Conservation (phyloP, 352 stramenopile species). For the Pelagophyceae sp. region DNA sequence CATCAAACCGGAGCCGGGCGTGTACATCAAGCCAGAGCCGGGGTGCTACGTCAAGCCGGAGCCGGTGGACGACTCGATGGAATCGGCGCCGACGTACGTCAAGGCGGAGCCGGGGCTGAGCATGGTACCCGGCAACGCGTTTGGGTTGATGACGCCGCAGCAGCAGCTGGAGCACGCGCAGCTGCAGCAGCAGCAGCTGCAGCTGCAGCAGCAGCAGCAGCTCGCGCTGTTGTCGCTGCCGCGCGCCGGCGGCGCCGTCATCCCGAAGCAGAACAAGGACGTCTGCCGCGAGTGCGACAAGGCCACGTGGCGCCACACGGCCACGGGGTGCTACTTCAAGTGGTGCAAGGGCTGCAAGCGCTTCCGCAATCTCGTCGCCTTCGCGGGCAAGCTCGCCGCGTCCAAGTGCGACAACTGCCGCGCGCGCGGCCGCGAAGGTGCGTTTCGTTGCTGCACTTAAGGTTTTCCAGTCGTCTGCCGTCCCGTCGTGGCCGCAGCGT, state of each 20-base stretch:
- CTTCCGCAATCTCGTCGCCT: slow-evolving; percentile 9
- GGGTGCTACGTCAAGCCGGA: not conserved
- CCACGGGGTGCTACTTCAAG: slow-evolving; percentile 20
- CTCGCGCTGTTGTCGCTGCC: not conserved
- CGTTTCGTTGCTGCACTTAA: too few species aligned
- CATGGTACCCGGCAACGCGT: not conserved
- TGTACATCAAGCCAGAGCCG: too few species aligned
- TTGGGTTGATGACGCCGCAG: not conserved
- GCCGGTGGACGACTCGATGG: not conserved
- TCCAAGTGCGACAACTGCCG: slow-evolving; percentile 12
- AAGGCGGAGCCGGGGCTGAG: not conserved
- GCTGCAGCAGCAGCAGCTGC: not conserved
- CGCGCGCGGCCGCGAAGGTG: slow-evolving; percentile 9
- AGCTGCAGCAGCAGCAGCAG: not conserved
- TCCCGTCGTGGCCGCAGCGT: too few species aligned
- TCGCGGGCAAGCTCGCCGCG: slow-evolving; percentile 1
- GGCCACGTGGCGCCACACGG: slow-evolving; percentile 6
- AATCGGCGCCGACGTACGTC: not conserved
- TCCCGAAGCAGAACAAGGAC: slow-evolving; percentile 18
- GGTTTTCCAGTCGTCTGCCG: too few species aligned
- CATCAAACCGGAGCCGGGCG: not conserved
- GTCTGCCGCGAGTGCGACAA: slow-evolving; percentile 15
- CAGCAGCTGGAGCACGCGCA: not conserved
- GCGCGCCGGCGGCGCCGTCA: not conserved
- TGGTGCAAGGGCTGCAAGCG: slow-evolving; percentile 23